These are phyloP conservation scores for Beauveria scarabaeidicola DNA, from an alignment of 2,329 filamentous ascomycete genomes.

Conservation along the genomic window DNA sequence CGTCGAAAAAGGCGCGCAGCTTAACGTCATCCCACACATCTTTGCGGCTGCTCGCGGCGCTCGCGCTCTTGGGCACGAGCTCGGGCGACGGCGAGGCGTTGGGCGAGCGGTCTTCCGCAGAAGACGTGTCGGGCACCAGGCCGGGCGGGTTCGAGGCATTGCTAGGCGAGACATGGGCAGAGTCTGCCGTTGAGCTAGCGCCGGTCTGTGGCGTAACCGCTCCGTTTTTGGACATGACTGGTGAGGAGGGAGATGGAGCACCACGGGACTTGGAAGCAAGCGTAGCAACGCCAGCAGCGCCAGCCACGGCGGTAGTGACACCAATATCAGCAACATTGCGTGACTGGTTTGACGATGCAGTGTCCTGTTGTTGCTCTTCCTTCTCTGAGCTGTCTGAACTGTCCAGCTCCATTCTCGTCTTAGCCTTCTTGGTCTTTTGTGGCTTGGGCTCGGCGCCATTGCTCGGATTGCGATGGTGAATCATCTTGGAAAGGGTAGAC, in stretches of 20 bases:
- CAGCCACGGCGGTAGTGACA: slow-evolving; percentile 20
- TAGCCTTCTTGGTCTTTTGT: slow-evolving; percentile 41
- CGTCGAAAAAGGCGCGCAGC: slow-evolving; percentile 83
- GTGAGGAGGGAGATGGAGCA: neutral
- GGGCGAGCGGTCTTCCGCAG: slow-evolving; percentile 57
- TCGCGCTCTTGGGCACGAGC: slow-evolving; percentile 35
- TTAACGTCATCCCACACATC: slow-evolving; percentile 73
- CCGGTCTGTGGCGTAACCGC: slow-evolving; percentile 19
- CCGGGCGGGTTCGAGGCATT: slow-evolving; percentile 49
- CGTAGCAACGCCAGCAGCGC: neutral
- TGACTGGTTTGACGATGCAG: neutral
- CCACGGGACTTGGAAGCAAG: neutral
- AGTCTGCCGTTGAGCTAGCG: slow-evolving; percentile 35
- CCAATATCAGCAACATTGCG: slow-evolving; percentile 22
- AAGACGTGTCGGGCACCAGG: slow-evolving; percentile 62
- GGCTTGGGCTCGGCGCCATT: slow-evolving; percentile 41
- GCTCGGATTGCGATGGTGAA: slow-evolving; percentile 25
- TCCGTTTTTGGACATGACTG: slow-evolving; percentile 18
- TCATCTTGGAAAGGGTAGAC: slow-evolving; percentile 31
- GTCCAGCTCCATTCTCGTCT: slow-evolving; percentile 58
- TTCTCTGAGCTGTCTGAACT: slow-evolving; percentile 55
- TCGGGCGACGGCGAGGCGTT: slow-evolving; percentile 58
- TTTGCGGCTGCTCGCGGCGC: slow-evolving; percentile 28
- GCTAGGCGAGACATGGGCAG: slow-evolving; percentile 42
- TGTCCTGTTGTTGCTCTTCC: slow-evolving; percentile 10